phyloP scores from a whole-genome alignment of 169 alveolate genomes.

The Theileria parva region DNA sequence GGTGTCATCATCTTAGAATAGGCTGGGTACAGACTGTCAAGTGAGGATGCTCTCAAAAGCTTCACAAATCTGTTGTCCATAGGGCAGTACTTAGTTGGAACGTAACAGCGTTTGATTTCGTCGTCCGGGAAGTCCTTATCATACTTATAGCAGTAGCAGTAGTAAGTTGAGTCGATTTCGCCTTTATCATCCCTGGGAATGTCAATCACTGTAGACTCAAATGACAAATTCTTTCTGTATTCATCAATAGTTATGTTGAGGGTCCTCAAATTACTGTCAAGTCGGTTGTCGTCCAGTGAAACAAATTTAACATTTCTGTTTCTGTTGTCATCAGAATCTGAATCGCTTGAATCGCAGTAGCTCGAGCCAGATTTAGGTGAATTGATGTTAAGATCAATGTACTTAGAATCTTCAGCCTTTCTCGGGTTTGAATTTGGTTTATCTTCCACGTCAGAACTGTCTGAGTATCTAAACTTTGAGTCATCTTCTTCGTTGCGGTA shows the following conservation, averaged over 20 bases:
- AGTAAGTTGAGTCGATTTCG: conserved; percentile 1
- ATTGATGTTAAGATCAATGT: background rate
- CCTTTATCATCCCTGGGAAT: conserved; percentile 11
- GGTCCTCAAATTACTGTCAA: conserved; percentile 18
- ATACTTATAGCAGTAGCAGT: conserved; percentile 17
- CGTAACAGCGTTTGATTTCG: conserved; percentile 37
- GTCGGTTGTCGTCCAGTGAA: conserved; percentile 14
- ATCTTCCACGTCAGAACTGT: background rate
- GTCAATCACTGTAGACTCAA: conserved; percentile 11
- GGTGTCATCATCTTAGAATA: background rate
- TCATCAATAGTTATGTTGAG: conserved; percentile 1
- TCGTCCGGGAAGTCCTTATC: conserved; percentile 17
- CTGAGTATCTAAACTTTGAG: background rate
- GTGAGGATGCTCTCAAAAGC: conserved; percentile 18
- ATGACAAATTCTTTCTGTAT: conserved; percentile 1
- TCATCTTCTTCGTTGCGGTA: background rate
- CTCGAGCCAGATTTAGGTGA: background rate
- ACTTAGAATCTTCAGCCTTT: background rate
- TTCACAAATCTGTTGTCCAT: conserved; percentile 29
- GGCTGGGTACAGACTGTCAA: conserved; percentile 13
- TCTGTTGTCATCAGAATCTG: background rate
- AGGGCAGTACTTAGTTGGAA: conserved; percentile 55
- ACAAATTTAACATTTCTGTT: conserved; percentile 3
- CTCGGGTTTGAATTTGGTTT: background rate
- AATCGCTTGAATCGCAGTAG: background rate